Evolutionary conservation across 139 green algal species (phyloP), one percentile per base, ranked within the genome.

Genomic region (Chlamydomonas applanata): DNA sequence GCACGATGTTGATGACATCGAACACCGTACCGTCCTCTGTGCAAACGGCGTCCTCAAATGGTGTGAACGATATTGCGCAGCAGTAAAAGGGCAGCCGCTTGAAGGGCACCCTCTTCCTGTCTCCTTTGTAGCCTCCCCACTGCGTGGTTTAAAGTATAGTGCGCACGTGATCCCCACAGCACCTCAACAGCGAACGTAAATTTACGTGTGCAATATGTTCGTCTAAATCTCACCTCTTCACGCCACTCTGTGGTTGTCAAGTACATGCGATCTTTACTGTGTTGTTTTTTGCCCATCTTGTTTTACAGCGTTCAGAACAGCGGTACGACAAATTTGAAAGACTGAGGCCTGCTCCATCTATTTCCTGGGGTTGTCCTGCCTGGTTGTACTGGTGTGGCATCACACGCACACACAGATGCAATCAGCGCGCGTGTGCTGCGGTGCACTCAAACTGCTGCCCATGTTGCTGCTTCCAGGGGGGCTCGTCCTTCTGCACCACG

Each of bases 11-110:
- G 5, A 72, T 46, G 2, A 87, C 72, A 45, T 85, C 80, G 44
- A 71, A 82, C 25, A 82, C 75, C 11, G 68, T 69, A 13, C 33
- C 33, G 27, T 69, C 32, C 0, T 83, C 76, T 22, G 91, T 95
- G 76, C 87, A 94, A 4, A 94, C 95, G n/a, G 95, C 85, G 63
- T 98, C 95, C 71, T 98, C 90, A 73, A 97, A 98, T 1, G 93
- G 93, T 3, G 87, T 91, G 83, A 98, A 97, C 3, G 87, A 85
- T 52, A 98, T 93, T 57, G 90, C 95, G 76, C 95, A 98, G 86
- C 94, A 97, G 79, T 94, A 81, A 82, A 97, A 98, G 1, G 95
- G 95, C 57, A 98, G 88, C 20, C 88, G 80, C 44, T 87, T 89
- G 79, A 97, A 97, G 19, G 83, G 81, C 0, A 85, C 75, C 0